These are phyloP conservation scores for Xylariales sp. DNA, from an alignment of 2,329 filamentous ascomycete genomes.

Conservation along the genomic window DNA sequence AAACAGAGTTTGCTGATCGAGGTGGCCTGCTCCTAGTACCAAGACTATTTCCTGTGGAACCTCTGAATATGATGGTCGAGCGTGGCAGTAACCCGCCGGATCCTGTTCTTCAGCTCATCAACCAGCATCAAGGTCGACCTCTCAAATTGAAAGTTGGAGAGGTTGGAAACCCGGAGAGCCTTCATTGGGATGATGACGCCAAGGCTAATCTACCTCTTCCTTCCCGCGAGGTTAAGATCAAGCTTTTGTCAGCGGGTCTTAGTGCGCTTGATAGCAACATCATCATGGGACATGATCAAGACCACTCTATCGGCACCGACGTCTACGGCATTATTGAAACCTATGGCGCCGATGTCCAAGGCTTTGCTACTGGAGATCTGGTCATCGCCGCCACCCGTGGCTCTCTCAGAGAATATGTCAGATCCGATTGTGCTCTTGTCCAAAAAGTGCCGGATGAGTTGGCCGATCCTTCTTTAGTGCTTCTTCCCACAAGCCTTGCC, in stretches of 20 bases:
- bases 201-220: constrained; percentile 15
- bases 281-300: constrained; percentile 25
- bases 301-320: constrained; percentile 35
- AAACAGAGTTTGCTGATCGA: constrained; percentile 40
- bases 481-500: constrained; percentile 33
- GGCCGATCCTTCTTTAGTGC: constrained; percentile 10
- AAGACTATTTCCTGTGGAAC: constrained; percentile 34
- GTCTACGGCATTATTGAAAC: constrained; percentile 32
- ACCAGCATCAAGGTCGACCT: constrained; percentile 10
- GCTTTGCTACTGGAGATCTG: constrained; percentile 31
- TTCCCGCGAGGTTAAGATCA: constrained; percentile 35
- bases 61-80: constrained; percentile 43
- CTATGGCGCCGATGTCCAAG: constrained; percentile 27
- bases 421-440: constrained; percentile 32
- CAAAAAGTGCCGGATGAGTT: constrained; percentile 17
- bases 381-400: constrained; percentile 37
- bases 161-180: constrained; percentile 9
- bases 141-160: constrained; percentile 14
- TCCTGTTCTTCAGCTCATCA: constrained; percentile 11
- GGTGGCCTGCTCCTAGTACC: constrained; percentile 37
- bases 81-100: constrained; percentile 12
- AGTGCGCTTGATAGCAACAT: constrained; percentile 32
- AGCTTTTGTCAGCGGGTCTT: constrained; percentile 31
- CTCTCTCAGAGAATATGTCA: constrained; percentile 30
- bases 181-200: constrained; percentile 16